Conservation (phyloP, 192 early-diverging fungal genomes). For the Pilobolus umbonatus region DNA sequence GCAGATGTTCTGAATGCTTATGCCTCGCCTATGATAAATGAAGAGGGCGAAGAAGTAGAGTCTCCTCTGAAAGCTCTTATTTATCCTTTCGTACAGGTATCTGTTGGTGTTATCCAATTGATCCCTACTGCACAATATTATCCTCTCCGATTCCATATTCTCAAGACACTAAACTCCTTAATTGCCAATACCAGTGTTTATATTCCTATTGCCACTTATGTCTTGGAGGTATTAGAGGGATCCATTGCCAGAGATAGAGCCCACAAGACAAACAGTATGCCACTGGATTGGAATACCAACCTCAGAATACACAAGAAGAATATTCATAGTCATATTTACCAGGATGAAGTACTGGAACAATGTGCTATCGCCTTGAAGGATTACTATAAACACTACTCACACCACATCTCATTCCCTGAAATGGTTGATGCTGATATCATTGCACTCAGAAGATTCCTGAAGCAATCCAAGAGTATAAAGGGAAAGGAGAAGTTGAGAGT, state of each 20-base stretch:
- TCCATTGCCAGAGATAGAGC: constrained; percentile 53
- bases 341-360: constrained; percentile 81
- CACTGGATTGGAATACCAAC: constrained; percentile 69
- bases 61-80: constrained; percentile 66
- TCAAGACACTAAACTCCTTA: constrained; percentile 69
- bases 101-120: constrained; percentile 65
- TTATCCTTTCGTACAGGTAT: constrained; percentile 85
- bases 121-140: constrained; percentile 88
- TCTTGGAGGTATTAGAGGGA: constrained; percentile 80
- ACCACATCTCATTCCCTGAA: constrained; percentile 93
- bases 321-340: constrained; percentile 79
- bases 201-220: constrained; percentile 79
- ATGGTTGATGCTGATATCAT: constrained; percentile 82
- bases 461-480: constrained; percentile 70
- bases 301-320: constrained; percentile 83
- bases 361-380: constrained; percentile 67
- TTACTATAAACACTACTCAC: constrained; percentile 66
- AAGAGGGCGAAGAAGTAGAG: constrained; percentile 44
- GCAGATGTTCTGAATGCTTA: constrained; percentile 76
- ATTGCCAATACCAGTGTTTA: constrained; percentile 66
- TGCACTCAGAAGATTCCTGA: constrained; percentile 80
- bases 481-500: constrained; percentile 78
- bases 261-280: constrained; percentile 67
- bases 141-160: constrained; percentile 86
- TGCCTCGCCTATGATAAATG: constrained; percentile 37